Conservation (phyloP, 139 green algal genomes). For the Coelastrella sp. region DNA sequence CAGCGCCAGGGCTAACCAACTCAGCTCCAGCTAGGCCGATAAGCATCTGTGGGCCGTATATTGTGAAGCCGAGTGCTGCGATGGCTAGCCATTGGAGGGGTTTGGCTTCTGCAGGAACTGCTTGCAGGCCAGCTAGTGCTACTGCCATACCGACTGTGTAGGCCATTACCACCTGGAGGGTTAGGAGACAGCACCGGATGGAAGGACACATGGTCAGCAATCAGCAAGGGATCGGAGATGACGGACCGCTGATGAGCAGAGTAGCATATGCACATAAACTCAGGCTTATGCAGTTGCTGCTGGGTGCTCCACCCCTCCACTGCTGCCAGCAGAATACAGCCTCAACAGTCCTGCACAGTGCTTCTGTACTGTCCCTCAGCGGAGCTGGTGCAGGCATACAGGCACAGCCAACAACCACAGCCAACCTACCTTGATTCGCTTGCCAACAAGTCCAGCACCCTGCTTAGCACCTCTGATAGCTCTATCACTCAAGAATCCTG, state of each 20-base stretch:
- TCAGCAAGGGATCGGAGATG: too few relatives aligned
- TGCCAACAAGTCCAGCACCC: conserved; percentile 75
- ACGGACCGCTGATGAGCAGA: too few relatives aligned
- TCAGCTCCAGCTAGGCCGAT: conserved; percentile 91
- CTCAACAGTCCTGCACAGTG: too few relatives aligned
- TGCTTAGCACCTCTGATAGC: conserved; percentile 62
- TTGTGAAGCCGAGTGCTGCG: conserved; percentile 91
- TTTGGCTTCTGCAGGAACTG: conserved; percentile 69
- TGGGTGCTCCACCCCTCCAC: too few relatives aligned
- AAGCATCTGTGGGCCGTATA: conserved; percentile 86
- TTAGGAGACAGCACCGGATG: not conserved
- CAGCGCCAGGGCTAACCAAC: conserved; percentile 54
- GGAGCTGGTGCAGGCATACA: not conserved
- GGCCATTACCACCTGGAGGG: conserved; percentile 80
- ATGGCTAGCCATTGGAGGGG: conserved; percentile 82
- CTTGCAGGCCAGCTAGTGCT: conserved; percentile 73
- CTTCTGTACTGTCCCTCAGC: too few relatives aligned
- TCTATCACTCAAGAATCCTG: conserved; percentile 76
- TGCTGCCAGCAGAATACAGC: too few relatives aligned
- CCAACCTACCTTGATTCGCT: conserved; percentile 73
- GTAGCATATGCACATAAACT: too few relatives aligned
- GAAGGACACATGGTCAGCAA: not conserved
- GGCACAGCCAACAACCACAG: not conserved
- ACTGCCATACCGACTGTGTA: conserved; percentile 87
- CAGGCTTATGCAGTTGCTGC: too few relatives aligned